These are phyloP conservation scores for Leucaena leucocephala DNA, from an alignment of 306 rosid genomes.

Conservation along the genomic window DNA sequence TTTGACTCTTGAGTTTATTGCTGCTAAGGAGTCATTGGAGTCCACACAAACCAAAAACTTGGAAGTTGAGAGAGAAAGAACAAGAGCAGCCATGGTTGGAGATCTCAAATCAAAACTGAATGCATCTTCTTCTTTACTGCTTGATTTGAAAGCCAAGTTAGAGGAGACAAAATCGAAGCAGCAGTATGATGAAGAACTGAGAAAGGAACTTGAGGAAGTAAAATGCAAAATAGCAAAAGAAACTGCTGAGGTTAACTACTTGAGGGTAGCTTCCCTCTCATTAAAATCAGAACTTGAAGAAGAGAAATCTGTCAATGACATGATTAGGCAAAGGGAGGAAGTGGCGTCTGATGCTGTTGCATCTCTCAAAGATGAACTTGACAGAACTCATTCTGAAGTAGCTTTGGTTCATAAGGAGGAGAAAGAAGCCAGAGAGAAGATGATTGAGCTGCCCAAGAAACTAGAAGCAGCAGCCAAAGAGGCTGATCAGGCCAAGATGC, in stretches of 20 bases:
- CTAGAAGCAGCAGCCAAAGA: constrained; percentile 62
- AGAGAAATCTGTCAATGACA: constrained; percentile 56
- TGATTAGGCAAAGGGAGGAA: constrained; percentile 63
- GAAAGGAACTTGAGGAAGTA: constrained; percentile 58
- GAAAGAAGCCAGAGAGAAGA: constrained; percentile 58
- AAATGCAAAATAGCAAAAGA: constrained; percentile 33
- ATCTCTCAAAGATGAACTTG: constrained; percentile 63
- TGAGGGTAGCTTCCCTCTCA: constrained; percentile 59
- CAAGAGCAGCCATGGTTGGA: constrained; percentile 21
- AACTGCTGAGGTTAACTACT: constrained; percentile 55
- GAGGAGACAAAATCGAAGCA: neutral
- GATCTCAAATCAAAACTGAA: neutral
- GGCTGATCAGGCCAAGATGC: constrained; percentile 61
- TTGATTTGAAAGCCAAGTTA: constrained; percentile 4
- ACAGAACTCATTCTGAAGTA: constrained; percentile 54
- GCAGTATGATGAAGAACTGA: neutral
- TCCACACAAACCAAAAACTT: constrained; percentile 29
- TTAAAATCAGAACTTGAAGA: constrained; percentile 57
- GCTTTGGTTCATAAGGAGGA: constrained; percentile 65
- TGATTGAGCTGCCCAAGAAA: constrained; percentile 57
- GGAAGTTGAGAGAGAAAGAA: constrained; percentile 10
- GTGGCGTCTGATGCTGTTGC: constrained; percentile 66
- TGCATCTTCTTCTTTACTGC: constrained; percentile 12
- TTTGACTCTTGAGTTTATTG: constrained; percentile 57
- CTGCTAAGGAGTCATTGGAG: constrained; percentile 58